Conservation (phyloP, 345 rosid species). For the Rhizophora mangle region DNA sequence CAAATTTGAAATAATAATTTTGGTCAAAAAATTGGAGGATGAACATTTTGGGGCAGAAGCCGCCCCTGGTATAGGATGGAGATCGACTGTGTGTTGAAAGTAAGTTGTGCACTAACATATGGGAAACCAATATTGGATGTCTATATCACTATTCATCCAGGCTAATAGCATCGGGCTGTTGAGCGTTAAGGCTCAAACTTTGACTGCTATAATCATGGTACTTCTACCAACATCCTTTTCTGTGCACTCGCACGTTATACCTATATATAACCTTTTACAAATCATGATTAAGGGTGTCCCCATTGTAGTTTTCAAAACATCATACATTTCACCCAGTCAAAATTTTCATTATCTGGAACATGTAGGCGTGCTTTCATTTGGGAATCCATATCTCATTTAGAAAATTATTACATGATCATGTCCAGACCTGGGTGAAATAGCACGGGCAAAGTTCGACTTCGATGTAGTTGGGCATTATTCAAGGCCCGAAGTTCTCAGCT, state of each 20-base stretch:
- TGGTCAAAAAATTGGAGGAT: too few species aligned
- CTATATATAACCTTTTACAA: neutral
- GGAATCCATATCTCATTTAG: conserved; percentile 5
- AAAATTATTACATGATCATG: conserved; percentile 3
- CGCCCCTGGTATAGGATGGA: too few species aligned
- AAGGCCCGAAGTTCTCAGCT: conserved; percentile 89
- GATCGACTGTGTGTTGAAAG: too few species aligned
- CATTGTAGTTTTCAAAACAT: neutral
- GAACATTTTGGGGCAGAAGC: too few species aligned
- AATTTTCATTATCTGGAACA: neutral
- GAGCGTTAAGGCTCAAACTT: neutral
- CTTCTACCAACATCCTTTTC: neutral
- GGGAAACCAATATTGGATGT: neutral
- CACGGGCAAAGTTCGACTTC: conserved; percentile 81
- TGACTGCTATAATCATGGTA: neutral
- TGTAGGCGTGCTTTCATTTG: neutral
- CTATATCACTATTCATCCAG: neutral
- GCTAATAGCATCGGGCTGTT: neutral
- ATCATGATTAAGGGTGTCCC: neutral
- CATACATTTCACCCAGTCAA: neutral
- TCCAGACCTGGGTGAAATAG: conserved; percentile 90
- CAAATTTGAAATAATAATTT: too few species aligned
- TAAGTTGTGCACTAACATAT: too few species aligned
- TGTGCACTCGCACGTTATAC: neutral
- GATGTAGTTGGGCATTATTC: conserved; percentile 94